These are phyloP conservation scores for Clitoria ternatea DNA, from an alignment of 306 rosid species.

Conservation along the genomic window DNA sequence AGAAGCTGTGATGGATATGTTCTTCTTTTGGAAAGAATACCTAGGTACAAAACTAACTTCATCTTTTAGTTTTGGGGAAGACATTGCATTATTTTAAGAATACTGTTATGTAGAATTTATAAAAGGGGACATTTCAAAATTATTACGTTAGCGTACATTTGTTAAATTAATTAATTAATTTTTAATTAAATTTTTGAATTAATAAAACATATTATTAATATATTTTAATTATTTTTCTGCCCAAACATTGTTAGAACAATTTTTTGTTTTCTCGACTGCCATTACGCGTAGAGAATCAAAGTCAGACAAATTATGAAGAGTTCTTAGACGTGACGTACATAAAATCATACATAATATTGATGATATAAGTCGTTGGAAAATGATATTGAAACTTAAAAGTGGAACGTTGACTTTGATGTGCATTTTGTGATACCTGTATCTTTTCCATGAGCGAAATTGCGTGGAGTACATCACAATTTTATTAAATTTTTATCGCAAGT, in stretches of 20 bases:
- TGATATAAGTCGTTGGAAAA: neutral
- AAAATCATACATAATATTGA: neutral
- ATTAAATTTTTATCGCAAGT: neutral
- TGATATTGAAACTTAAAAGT: neutral
- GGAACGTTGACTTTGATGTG: neutral
- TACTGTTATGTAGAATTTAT: no score
- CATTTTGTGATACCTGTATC: neutral
- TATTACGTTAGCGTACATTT: no score
- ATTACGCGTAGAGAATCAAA: neutral
- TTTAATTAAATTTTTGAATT: no score
- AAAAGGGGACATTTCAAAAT: no score
- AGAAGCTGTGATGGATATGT: no score
- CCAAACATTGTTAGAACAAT: neutral
- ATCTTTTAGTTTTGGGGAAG: no score
- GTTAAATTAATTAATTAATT: no score
- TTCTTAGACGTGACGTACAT: slow-evolving; percentile 3
- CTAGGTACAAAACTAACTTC: no score
- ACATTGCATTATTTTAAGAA: no score
- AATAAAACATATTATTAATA: no score
- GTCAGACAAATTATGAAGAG: neutral
- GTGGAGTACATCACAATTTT: neutral
- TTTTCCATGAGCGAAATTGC: neutral
- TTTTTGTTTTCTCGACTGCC: neutral
- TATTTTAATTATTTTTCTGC: no score
- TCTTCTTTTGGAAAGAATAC: no score